These are phyloP conservation scores for Ophiognomonia clavigignenti-juglandacearum DNA, from an alignment of 2,329 filamentous ascomycete genomes.

Conservation along the genomic window DNA sequence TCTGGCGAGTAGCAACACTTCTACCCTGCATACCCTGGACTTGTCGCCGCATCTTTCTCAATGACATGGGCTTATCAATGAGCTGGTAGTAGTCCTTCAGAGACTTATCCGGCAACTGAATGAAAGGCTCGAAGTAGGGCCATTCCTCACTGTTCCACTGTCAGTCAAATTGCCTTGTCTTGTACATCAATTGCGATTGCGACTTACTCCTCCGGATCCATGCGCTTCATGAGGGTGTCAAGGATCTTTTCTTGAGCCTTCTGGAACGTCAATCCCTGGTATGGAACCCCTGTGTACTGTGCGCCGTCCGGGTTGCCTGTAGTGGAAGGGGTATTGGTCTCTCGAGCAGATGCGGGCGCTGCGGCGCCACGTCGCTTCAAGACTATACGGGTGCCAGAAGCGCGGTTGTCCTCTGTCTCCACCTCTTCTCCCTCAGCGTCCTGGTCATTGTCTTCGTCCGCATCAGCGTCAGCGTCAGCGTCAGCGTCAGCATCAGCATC, in stretches of 20 bases:
- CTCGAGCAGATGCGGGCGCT: conserved; percentile 18
- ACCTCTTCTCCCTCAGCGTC: conserved; percentile 27
- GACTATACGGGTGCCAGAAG: conserved; percentile 15
- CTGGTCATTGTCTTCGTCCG: conserved; percentile 25
- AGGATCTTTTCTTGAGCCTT: conserved; percentile 83
- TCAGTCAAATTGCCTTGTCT: conserved; percentile 18
- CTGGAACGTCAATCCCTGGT: conserved; percentile 72
- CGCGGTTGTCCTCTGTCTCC: conserved; percentile 17
- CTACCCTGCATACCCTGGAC: conserved; percentile 69
- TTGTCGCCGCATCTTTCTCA: conserved; percentile 72
- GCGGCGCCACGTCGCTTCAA: conserved; percentile 13
- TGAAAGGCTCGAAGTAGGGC: conserved; percentile 66
- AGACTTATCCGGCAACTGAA: conserved; percentile 69
- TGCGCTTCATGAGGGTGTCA: conserved; percentile 64
- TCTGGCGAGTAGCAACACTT: conserved; percentile 55
- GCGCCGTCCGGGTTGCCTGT: conserved; percentile 39
- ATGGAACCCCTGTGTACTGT: conserved; percentile 53
- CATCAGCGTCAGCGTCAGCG: conserved; percentile 30
- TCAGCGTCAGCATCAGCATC: conserved; percentile 26
- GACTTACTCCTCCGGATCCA: conserved; percentile 56
- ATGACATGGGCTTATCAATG: conserved; percentile 74
- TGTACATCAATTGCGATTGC: neutral
- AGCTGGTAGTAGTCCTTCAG: conserved; percentile 83
- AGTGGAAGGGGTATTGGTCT: conserved; percentile 23
- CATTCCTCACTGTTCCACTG: conserved; percentile 56